Conservation (phyloP, 805 yeast genomes). For the Cyberlindnera lachancei region DNA sequence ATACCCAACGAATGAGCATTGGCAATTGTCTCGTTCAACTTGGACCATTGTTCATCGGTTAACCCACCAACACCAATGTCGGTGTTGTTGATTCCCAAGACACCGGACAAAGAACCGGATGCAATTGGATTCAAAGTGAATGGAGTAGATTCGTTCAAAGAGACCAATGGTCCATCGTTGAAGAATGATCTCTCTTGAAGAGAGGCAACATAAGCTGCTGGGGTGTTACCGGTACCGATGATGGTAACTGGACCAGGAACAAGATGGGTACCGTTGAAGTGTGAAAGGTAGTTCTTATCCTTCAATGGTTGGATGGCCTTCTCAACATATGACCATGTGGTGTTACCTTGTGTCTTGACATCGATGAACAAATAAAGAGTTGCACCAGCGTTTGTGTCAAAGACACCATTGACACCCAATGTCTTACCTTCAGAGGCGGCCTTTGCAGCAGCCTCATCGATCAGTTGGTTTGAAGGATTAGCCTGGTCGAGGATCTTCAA, state of each 20-base stretch:
- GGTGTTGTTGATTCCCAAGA: conserved; percentile 8
- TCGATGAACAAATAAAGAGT: conserved; percentile 62
- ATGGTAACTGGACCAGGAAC: conserved; percentile 53
- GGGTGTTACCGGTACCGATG: conserved; percentile 65
- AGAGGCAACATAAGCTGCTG: conserved; percentile 30
- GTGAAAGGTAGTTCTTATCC: conserved; percentile 43
- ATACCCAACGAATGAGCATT: conserved; percentile 45
- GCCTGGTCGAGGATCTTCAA: conserved; percentile 38
- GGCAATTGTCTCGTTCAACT: conserved; percentile 24
- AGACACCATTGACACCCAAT: conserved; percentile 35
- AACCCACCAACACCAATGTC: conserved; percentile 24
- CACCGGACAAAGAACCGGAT: conserved; percentile 37
- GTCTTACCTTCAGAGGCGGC: conserved; percentile 12
- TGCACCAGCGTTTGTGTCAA: conserved; percentile 36
- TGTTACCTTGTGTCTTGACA: conserved; percentile 43
- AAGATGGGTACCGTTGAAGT: conserved; percentile 29
- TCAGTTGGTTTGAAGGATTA: conserved; percentile 32
- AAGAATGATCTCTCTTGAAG: conserved; percentile 32
- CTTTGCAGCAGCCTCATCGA: too few species aligned
- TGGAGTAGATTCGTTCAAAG: conserved; percentile 16
- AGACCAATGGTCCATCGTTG: conserved; percentile 43
- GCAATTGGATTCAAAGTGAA: conserved; percentile 28
- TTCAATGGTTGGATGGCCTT: conserved; percentile 45
- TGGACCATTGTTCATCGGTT: conserved; percentile 26
- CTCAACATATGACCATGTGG: conserved; percentile 41